phyloP scores from a whole-genome alignment of 2,329 filamentous ascomycete genomes.

The Pseudocercospora cruenta region DNA sequence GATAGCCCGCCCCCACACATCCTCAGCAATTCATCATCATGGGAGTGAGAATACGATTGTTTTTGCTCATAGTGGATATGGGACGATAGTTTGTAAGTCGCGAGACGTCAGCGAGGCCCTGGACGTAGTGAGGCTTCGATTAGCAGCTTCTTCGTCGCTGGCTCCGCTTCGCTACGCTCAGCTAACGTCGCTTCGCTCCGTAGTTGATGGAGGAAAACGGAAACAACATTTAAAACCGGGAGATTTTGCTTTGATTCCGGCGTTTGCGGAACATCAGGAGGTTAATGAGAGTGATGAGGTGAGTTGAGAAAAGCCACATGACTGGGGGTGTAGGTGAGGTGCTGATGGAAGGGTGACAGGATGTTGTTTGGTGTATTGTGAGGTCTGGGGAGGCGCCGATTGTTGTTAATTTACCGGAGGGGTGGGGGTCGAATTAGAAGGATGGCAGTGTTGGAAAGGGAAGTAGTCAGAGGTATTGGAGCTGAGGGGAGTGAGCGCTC shows the following conservation, averaged over 20 bases:
- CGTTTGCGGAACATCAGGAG: slow-evolving; percentile 72
- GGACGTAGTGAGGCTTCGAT: too few relatives aligned
- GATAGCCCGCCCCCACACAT: slow-evolving; percentile 65
- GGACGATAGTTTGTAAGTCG: slow-evolving; percentile 59
- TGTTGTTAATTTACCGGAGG: slow-evolving; percentile 25
- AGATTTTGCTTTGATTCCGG: slow-evolving; percentile 71
- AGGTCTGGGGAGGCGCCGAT: slow-evolving; percentile 40
- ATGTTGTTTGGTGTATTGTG: slow-evolving; percentile 68
- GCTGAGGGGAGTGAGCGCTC: too few relatives aligned
- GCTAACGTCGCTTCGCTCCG: too few relatives aligned
- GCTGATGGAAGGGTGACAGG: too few relatives aligned
- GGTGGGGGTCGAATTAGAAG: slow-evolving; percentile 24
- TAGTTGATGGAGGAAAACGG: slow-evolving; percentile 56
- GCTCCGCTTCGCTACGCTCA: too few relatives aligned
- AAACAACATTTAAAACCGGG: slow-evolving; percentile 63
- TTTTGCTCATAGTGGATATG: slow-evolving; percentile 61
- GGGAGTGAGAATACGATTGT: slow-evolving; percentile 71
- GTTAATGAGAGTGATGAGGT: slow-evolving; percentile 64
- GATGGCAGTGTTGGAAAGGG: too few relatives aligned
- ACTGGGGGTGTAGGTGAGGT: too few relatives aligned
- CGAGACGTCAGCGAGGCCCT: too few relatives aligned
- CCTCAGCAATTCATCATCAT: slow-evolving; percentile 69
- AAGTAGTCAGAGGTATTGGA: too few relatives aligned
- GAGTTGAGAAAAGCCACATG: too few relatives aligned
- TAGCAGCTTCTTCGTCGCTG: too few relatives aligned